Evolutionary conservation across 257 asterid species (phyloP).

Genomic region (Salvia hispanica): DNA sequence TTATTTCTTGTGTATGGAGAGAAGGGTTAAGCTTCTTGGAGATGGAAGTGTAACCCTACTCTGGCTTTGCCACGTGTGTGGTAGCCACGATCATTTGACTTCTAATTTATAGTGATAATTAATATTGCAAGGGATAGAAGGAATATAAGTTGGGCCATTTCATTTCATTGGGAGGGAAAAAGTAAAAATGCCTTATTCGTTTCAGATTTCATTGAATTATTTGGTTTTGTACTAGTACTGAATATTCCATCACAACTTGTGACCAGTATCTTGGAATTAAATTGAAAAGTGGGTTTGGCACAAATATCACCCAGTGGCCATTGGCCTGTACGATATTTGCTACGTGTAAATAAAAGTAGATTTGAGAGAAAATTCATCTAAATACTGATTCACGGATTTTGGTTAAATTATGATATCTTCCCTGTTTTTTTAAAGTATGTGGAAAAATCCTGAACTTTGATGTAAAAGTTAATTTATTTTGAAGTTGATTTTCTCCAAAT

Average conservation of each 20-base stretch:
- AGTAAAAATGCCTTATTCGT: neutral
- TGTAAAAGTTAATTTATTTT: too few species aligned
- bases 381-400: too few species aligned
- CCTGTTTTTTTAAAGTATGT: too few species aligned
- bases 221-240: conserved; percentile 6
- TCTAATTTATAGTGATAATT: neutral
- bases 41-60: neutral
- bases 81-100: neutral
- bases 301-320: too few species aligned
- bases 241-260: conserved; percentile 29
- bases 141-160: neutral
- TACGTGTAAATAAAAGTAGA: too few species aligned
- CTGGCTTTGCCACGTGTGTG: neutral
- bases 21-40: neutral
- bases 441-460: too few species aligned
- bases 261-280: neutral
- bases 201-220: conserved; percentile 19
- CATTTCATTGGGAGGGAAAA: neutral
- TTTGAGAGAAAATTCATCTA: too few species aligned
- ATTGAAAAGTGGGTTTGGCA: conserved; percentile 8
- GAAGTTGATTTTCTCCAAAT: too few species aligned
- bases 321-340: too few species aligned
- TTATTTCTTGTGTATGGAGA: neutral
- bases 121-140: neutral
- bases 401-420: too few species aligned